Conservation (phyloP, 306 rosid genomes). For the Astragalus glycyphyllos region DNA sequence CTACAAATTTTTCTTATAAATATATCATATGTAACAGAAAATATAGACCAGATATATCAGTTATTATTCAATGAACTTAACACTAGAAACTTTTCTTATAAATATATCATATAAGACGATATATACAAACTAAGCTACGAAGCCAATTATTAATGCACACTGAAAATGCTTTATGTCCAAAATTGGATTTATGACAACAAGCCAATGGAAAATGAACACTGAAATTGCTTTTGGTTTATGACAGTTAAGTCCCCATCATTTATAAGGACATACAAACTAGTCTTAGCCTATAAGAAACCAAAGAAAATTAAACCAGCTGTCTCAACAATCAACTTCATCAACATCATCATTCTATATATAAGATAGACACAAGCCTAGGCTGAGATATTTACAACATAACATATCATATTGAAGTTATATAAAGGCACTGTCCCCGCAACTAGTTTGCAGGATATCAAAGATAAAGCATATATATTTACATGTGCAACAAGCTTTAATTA, state of each 20-base stretch:
- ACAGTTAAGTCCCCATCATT: conserved; percentile 1
- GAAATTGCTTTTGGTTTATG: conserved; percentile 20
- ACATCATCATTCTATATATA: background rate
- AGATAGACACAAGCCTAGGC: background rate
- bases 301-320: conserved; percentile 29
- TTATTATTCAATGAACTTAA: too few species aligned
- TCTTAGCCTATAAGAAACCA: background rate
- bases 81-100: too few species aligned
- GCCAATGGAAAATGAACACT: conserved; percentile 8
- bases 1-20: too few species aligned
- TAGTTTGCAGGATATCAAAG: background rate
- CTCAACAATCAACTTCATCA: background rate
- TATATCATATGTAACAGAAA: too few species aligned
- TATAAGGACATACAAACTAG: background rate
- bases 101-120: too few species aligned
- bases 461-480: conserved; percentile 26
- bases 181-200: background rate
- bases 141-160: background rate
- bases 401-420: background rate
- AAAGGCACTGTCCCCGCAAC: conserved; percentile 29
- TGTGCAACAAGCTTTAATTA: background rate
- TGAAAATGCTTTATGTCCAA: conserved; percentile 1
- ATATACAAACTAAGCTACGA: background rate
- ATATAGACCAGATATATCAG: too few species aligned
- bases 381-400: background rate